These are phyloP conservation scores for Hericium rajendrae DNA, from an alignment of 768 basidiomycete species.

Conservation along the genomic window DNA sequence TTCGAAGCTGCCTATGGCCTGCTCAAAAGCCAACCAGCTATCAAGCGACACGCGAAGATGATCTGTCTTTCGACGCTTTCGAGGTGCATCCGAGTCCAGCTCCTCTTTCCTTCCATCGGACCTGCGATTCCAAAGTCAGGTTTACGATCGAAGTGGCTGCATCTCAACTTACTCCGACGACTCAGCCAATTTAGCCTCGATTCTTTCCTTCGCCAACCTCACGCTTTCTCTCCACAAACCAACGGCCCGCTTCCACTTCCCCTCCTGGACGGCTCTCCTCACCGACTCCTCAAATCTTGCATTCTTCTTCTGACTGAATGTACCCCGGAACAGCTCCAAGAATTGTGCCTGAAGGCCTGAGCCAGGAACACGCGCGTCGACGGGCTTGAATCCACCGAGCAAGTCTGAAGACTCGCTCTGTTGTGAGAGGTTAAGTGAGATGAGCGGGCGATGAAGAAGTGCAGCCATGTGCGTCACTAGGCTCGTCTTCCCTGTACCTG, in stretches of 20 bases:
- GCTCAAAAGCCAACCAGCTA: constrained; percentile 61
- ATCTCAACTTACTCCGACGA: constrained; percentile 15
- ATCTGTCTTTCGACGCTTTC: constrained; percentile 65
- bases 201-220: constrained; percentile 57
- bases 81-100: constrained; percentile 36
- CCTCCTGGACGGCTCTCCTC: constrained; percentile 69
- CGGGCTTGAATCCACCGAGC: constrained; percentile 92
- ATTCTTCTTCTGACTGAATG: constrained; percentile 88
- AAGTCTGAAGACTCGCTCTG: constrained; percentile 95
- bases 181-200: constrained; percentile 29
- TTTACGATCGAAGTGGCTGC: background rate
- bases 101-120: constrained; percentile 17
- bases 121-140: background rate
- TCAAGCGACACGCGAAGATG: constrained; percentile 34
- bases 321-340: constrained; percentile 69
- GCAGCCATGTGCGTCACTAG: constrained; percentile 80
- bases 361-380: constrained; percentile 78
- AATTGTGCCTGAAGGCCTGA: constrained; percentile 63
- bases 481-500: constrained; percentile 98
- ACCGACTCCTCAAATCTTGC: constrained; percentile 76
- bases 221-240: constrained; percentile 77
- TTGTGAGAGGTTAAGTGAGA: constrained; percentile 89
- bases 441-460: constrained; percentile 62
- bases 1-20: constrained; percentile 71
- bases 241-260: constrained; percentile 78